Evolutionary conservation across 352 stramenopile species (phyloP).

Genomic region (Phytophthora melonis): DNA sequence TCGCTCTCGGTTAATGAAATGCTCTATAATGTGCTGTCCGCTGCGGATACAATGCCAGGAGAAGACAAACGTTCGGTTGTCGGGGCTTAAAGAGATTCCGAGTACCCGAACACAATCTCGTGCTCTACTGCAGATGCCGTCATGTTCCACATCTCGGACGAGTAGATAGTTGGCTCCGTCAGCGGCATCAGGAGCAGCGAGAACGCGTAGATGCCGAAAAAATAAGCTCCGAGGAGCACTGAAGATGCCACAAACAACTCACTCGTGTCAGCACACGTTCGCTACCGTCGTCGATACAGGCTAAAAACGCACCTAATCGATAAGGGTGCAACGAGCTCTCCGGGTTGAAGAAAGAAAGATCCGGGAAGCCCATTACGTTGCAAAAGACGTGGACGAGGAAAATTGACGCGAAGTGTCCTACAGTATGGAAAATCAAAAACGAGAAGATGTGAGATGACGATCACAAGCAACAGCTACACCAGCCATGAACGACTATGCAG

Average conservation of each 20-base stretch:
- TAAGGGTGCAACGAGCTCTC: conserved; percentile 80
- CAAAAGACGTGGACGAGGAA: conserved; percentile 94
- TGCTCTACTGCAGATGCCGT: conserved; percentile 60
- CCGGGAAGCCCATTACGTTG: conserved; percentile 96
- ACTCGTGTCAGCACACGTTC: conserved; percentile 11
- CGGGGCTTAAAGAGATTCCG: conserved; percentile 45
- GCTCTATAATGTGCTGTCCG: conserved; percentile 44
- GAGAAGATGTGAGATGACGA: conserved; percentile 2
- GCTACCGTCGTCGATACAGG: not conserved
- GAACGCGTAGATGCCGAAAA: conserved; percentile 88
- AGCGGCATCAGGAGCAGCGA: conserved; percentile 76
- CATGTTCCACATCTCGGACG: conserved; percentile 83
- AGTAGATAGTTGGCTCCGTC: conserved; percentile 85
- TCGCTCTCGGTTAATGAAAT: conserved; percentile 42
- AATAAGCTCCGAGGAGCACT: conserved; percentile 85
- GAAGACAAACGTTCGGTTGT: conserved; percentile 22
- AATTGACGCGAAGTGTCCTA: conserved; percentile 90
- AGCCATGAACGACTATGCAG: not conserved
- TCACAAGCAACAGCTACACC: not conserved
- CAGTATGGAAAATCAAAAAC: conserved; percentile 5
- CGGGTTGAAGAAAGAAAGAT: conserved; percentile 85
- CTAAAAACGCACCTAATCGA: conserved; percentile 63
- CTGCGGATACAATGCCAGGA: conserved; percentile 26
- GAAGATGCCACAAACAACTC: not conserved
- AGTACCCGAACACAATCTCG: conserved; percentile 55